A percentile compares a stretch with the other conserved stretches of the same genome.
These are phyloP conservation scores for Microstegium vimineum DNA, from an alignment of 176 grass and related monocot species.

Conservation along the genomic window DNA sequence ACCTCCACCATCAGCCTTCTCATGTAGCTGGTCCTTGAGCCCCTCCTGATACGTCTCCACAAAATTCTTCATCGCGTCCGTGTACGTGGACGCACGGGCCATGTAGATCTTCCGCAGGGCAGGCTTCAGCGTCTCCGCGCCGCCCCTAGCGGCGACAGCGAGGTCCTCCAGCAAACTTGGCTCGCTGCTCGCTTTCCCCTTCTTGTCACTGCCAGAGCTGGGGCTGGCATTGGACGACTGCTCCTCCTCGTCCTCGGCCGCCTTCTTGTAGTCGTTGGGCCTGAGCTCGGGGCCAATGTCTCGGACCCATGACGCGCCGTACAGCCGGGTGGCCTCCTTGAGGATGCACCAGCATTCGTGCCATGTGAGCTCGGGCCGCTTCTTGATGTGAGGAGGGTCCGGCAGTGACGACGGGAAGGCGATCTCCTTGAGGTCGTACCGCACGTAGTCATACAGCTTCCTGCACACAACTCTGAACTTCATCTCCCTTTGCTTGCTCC, in stretches of 20 bases:
- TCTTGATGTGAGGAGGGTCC: conserved; percentile 51
- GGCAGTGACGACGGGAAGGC: conserved; percentile 68
- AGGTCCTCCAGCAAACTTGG: conserved; percentile 29
- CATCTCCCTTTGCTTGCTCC: too few relatives aligned
- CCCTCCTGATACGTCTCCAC: conserved; percentile 38
- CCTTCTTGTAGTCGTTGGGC: conserved; percentile 43
- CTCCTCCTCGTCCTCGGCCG: background rate
- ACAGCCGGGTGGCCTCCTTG: conserved; percentile 67
- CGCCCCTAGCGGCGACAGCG: background rate
- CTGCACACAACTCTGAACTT: conserved; percentile 54
- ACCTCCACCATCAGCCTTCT: background rate
- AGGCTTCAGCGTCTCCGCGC: conserved; percentile 27
- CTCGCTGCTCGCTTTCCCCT: background rate
- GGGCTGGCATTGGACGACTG: background rate
- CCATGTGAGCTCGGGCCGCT: conserved; percentile 37
- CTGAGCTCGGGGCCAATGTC: conserved; percentile 55
- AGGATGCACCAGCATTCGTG: conserved; percentile 50
- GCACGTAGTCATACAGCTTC: conserved; percentile 58
- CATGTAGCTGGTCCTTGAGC: conserved; percentile 37
- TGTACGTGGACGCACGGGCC: conserved; percentile 28
- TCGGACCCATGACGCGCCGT: conserved; percentile 39
- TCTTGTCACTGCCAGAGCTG: background rate
- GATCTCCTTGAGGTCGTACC: conserved; percentile 72
- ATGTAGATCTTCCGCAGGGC: conserved; percentile 25
- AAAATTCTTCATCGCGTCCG: conserved; percentile 27